phyloP scores from a whole-genome alignment of 2,329 filamentous ascomycete species.

The Thelonectria blattea region DNA sequence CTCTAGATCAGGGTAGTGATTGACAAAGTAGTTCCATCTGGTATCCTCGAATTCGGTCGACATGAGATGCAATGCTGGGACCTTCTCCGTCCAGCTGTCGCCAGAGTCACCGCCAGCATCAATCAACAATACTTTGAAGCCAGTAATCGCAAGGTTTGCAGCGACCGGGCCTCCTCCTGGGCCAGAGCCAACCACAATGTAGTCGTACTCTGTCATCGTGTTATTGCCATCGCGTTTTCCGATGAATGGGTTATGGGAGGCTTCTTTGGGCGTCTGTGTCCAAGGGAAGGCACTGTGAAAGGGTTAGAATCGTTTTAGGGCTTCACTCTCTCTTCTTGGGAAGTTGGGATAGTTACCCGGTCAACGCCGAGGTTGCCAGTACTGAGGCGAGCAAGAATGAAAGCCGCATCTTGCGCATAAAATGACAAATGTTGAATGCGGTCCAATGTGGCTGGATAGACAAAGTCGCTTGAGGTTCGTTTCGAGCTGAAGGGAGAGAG shows the following conservation, averaged over 20 bases:
- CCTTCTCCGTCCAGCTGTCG: slow-evolving; percentile 33
- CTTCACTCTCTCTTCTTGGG: not conserved
- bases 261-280: not conserved
- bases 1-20: slow-evolving; percentile 60
- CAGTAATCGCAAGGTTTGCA: slow-evolving; percentile 60
- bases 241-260: slow-evolving; percentile 6
- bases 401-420: slow-evolving; percentile 22
- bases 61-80: slow-evolving; percentile 37
- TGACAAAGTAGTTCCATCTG: slow-evolving; percentile 66
- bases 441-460: not conserved
- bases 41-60: slow-evolving; percentile 39
- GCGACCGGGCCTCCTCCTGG: slow-evolving; percentile 62
- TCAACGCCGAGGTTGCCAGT: slow-evolving; percentile 20
- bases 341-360: not conserved
- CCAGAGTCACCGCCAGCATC: slow-evolving; percentile 65
- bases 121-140: slow-evolving; percentile 62
- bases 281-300: slow-evolving; percentile 4
- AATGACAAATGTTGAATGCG: not conserved
- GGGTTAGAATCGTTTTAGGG: not conserved
- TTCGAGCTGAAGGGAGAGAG: not conserved
- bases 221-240: slow-evolving; percentile 5
- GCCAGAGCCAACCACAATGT: slow-evolving; percentile 65
- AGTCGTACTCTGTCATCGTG: slow-evolving; percentile 52
- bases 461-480: not conserved
- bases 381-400: slow-evolving; percentile 22